Percentiles rank a stretch among this genome's conserved stretches.
Conservation (phyloP, 768 basidiomycete species). For the Vararia minispora region DNA sequence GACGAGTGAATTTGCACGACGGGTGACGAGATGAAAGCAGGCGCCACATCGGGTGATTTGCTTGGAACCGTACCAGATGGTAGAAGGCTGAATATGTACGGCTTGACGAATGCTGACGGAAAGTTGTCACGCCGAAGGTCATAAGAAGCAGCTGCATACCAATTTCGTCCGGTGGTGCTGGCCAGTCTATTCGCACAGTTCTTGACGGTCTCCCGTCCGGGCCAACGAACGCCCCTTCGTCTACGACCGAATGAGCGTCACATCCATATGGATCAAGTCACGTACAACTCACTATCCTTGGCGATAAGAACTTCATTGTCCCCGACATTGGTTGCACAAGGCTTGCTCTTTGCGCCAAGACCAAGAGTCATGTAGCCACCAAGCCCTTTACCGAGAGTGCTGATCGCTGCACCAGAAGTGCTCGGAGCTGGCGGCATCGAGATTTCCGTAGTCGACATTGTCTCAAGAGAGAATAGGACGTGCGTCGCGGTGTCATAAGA, state of each 20-base stretch:
- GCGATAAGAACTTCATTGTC: conserved; percentile 60
- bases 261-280: neutral
- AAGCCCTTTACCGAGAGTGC: conserved; percentile 52
- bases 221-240: conserved; percentile 57
- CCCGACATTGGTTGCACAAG: conserved; percentile 41
- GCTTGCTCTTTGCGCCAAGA: conserved; percentile 63
- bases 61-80: conserved; percentile 51
- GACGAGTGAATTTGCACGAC: conserved; percentile 65
- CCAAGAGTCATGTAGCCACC: conserved; percentile 83
- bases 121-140: conserved; percentile 2
- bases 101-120: conserved; percentile 52
- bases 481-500: conserved; percentile 75
- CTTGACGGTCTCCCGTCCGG: conserved; percentile 44
- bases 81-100: conserved; percentile 68
- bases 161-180: conserved; percentile 73
- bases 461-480: conserved; percentile 58
- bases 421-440: conserved; percentile 24
- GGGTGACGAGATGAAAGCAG: conserved; percentile 39
- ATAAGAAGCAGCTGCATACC: conserved; percentile 26
- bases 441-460: conserved; percentile 46
- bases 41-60: conserved; percentile 16
- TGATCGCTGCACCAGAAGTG: conserved; percentile 29
- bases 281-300: conserved; percentile 60
- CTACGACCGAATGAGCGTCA: conserved; percentile 25
- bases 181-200: conserved; percentile 51